Evolutionary conservation across 2,329 filamentous ascomycete genomes (phyloP).

Genomic region (Trichoderma koningiopsis): DNA sequence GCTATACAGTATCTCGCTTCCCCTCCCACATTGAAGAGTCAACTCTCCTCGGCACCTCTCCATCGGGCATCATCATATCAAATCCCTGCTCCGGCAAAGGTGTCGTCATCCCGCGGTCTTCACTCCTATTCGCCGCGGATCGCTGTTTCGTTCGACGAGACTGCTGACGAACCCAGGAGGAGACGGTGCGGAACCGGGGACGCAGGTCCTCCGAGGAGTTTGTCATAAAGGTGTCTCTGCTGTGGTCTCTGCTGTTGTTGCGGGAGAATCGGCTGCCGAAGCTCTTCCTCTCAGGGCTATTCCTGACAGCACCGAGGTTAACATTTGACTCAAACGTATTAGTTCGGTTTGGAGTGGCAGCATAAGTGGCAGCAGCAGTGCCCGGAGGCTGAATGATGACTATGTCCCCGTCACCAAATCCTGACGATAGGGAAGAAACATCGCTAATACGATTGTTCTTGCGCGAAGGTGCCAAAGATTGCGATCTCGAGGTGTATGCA

Average conservation of each 20-base stretch:
- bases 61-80: conserved; percentile 55
- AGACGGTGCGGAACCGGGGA: conserved; percentile 59
- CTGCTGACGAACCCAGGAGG: conserved; percentile 68
- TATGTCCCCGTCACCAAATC: conserved; percentile 65
- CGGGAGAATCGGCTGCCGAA: conserved; percentile 25
- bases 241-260: conserved; percentile 38
- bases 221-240: conserved; percentile 56
- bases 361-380: conserved; percentile 26
- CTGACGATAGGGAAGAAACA: conserved; percentile 64
- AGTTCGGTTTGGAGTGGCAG: conserved; percentile 3
- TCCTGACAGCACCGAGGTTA: conserved; percentile 12
- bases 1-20: not conserved
- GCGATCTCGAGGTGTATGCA: conserved; percentile 24
- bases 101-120: conserved; percentile 44
- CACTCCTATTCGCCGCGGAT: conserved; percentile 33
- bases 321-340: conserved; percentile 14
- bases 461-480: conserved; percentile 22
- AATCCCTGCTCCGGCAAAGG: conserved; percentile 51
- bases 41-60: conserved; percentile 49
- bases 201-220: conserved; percentile 56
- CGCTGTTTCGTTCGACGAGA: conserved; percentile 55
- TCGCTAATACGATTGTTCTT: conserved; percentile 47
- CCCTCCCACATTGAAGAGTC: conserved; percentile 31
- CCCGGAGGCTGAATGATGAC: conserved; percentile 43
- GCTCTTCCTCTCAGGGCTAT: conserved; percentile 5